These are phyloP conservation scores for Phaeosphaeriaceae sp. DNA, from an alignment of 2,329 filamentous ascomycete species.

Conservation along the genomic window DNA sequence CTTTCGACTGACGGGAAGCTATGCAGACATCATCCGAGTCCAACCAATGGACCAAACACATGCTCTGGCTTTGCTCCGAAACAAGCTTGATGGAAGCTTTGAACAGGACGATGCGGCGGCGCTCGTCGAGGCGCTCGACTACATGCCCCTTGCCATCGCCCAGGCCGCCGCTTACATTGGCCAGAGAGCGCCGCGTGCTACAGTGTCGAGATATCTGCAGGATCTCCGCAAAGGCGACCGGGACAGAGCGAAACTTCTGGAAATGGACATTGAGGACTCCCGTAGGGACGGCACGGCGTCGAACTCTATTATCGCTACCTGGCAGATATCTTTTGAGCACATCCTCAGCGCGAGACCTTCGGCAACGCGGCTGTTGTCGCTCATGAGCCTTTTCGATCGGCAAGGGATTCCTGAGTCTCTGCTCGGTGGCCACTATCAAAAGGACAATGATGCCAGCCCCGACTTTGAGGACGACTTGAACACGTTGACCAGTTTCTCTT, in stretches of 20 bases:
- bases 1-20: conserved; percentile 6
- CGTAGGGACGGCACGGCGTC: conserved; percentile 42
- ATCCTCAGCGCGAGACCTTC: conserved; percentile 38
- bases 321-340: conserved; percentile 41
- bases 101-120: conserved; percentile 7
- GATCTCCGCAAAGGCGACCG: conserved; percentile 45
- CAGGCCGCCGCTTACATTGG: conserved; percentile 46
- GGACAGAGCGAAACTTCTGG: conserved; percentile 28
- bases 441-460: neutral
- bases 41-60: conserved; percentile 24
- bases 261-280: conserved; percentile 34
- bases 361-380: conserved; percentile 53
- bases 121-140: conserved; percentile 10
- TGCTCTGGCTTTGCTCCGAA: conserved; percentile 24
- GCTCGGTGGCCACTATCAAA: conserved; percentile 13
- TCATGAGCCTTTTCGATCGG: conserved; percentile 57
- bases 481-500: conserved; percentile 20
- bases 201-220: conserved; percentile 45
- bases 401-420: conserved; percentile 49
- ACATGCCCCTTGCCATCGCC: conserved; percentile 40
- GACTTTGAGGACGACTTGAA: conserved; percentile 22
- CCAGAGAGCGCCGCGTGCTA: conserved; percentile 9
- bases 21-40: conserved; percentile 21
- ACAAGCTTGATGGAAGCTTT: conserved; percentile 17
- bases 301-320: conserved; percentile 48